A percentile compares a stretch with the other conserved stretches of the same genome.
Evolutionary conservation across 2,329 filamentous ascomycete species (phyloP).

Genomic region (Fusarium hostae): DNA sequence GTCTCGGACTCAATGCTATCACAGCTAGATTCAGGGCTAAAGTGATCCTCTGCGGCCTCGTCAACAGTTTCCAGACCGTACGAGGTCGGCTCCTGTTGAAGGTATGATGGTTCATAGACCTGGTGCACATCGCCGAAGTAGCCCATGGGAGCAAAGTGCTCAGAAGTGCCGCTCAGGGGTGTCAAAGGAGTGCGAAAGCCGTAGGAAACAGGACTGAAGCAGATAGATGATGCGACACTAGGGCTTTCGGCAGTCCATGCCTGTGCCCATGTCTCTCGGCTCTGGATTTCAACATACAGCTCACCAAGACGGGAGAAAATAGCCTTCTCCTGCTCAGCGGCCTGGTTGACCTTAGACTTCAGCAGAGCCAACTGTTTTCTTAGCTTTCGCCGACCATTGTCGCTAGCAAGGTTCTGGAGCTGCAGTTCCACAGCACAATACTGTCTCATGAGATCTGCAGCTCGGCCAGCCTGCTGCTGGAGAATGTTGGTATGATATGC

Average conservation of each 20-base stretch:
- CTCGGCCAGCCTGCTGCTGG: constrained; percentile 52
- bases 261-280: constrained; percentile 53
- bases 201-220: constrained; percentile 27
- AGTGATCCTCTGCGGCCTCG: constrained; percentile 38
- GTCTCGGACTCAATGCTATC: constrained; percentile 3
- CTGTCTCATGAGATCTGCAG: constrained; percentile 52
- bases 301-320: constrained; percentile 61
- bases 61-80: constrained; percentile 42
- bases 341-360: constrained; percentile 56
- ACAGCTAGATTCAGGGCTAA: constrained; percentile 1
- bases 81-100: neutral
- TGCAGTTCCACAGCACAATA: constrained; percentile 53
- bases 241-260: constrained; percentile 24
- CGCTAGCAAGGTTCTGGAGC: constrained; percentile 38
- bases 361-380: constrained; percentile 57
- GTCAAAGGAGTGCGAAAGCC: constrained; percentile 34
- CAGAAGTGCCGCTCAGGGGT: constrained; percentile 43
- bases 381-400: constrained; percentile 47
- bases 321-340: constrained; percentile 58
- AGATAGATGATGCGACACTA: constrained; percentile 15
- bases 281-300: constrained; percentile 60
- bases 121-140: constrained; percentile 29
- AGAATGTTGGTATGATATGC: constrained; percentile 58
- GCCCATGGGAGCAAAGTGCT: constrained; percentile 49
- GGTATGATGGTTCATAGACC: neutral